Conservation (phyloP, 768 basidiomycete genomes). For the Mycena galericulata region DNA sequence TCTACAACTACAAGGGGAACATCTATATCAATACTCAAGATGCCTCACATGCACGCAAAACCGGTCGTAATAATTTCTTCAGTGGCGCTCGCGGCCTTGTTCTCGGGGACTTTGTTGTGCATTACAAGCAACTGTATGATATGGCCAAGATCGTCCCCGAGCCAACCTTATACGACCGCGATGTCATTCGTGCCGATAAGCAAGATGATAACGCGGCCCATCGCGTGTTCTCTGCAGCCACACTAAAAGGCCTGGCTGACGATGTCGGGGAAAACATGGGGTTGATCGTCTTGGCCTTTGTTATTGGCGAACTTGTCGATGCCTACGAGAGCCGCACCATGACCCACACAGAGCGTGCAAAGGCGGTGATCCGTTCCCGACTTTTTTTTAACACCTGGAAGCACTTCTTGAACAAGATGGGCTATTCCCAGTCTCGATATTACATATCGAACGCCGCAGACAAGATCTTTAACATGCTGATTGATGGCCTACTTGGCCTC, state of each 20-base stretch:
- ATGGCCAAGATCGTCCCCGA: not conserved
- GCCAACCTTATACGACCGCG: conserved; percentile 6
- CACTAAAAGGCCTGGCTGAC: not conserved
- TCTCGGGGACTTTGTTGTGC: conserved; percentile 13
- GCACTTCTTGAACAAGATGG: conserved; percentile 5
- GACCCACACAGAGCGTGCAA: conserved; percentile 5
- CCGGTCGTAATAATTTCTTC: conserved; percentile 14
- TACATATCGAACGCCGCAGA: conserved; percentile 10
- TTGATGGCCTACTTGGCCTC: conserved; percentile 19
- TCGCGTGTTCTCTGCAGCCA: conserved; percentile 5
- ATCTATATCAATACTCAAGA: conserved; percentile 21
- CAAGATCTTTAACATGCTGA: conserved; percentile 14
- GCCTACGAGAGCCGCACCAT: conserved; percentile 17
- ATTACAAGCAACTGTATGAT: conserved; percentile 12
- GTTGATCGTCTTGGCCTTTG: not conserved
- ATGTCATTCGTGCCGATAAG: no score
- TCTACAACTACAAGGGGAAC: not conserved
- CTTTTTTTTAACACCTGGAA: conserved; percentile 18
- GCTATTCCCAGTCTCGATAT: conserved; percentile 13
- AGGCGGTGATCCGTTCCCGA: conserved; percentile 3
- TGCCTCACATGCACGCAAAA: conserved; percentile 14
- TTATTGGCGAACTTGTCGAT: conserved; percentile 16
- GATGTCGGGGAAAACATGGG: conserved; percentile 13
- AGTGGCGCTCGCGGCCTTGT: conserved; percentile 14
- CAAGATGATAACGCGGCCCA: conserved; percentile 18